Evolutionary conservation across 805 yeast species (phyloP).

Genomic region (Candida xiaguanensis): DNA sequence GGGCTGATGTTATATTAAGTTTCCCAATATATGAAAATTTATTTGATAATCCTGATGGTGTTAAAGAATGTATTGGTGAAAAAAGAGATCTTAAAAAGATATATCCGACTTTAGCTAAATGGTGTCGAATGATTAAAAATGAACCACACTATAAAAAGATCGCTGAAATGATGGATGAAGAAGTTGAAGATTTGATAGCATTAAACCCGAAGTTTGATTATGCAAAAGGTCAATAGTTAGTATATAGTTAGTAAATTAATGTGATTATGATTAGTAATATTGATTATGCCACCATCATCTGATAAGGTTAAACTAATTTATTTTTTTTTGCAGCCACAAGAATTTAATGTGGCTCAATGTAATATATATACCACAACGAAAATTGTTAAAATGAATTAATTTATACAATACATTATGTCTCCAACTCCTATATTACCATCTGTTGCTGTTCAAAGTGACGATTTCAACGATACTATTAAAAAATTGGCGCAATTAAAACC

Average conservation of each 20-base stretch:
- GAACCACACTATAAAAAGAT: conserved; percentile 32
- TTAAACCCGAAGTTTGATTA: conserved; percentile 9
- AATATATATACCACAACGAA: not conserved
- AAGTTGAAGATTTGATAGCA: conserved; percentile 17
- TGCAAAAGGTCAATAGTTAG: conserved; percentile 1
- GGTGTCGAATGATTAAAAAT: conserved; percentile 29
- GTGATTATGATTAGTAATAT: conserved; percentile 2
- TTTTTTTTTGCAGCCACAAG: conserved; percentile 8
- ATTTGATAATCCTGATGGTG: conserved; percentile 34
- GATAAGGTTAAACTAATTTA: not conserved
- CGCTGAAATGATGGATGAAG: conserved; percentile 28
- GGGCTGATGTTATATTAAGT: conserved; percentile 35
- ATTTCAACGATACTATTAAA: conserved; percentile 12
- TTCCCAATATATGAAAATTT: conserved; percentile 35
- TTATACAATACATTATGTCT: conserved; percentile 11
- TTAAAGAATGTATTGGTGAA: conserved; percentile 30
- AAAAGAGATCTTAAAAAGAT: conserved; percentile 26
- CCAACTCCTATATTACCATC: conserved; percentile 12
- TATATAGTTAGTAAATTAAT: not conserved
- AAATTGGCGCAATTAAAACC: conserved; percentile 16
- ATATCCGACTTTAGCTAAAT: conserved; percentile 35
- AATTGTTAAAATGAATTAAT: not conserved
- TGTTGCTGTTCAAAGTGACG: conserved; percentile 6
- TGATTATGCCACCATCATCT: not conserved
- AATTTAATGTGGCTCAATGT: not conserved